phyloP scores from a whole-genome alignment of 306 rosid genomes.

The Begonia masoniana region DNA sequence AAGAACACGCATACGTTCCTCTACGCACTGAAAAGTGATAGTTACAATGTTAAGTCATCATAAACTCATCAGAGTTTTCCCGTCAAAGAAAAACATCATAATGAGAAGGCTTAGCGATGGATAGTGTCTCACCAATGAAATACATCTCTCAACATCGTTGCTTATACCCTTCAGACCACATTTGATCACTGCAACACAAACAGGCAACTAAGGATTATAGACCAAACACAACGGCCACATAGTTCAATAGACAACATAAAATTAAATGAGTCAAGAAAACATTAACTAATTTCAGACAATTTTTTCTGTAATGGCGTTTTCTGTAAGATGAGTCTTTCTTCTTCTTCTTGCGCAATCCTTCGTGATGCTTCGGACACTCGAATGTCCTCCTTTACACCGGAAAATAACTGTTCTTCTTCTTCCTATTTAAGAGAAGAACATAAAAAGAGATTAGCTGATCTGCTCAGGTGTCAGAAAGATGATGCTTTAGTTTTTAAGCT shows the following conservation, averaged over 20 bases:
- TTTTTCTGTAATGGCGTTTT: slow-evolving; percentile 67
- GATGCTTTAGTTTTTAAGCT: too few species aligned
- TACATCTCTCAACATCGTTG: slow-evolving; percentile 73
- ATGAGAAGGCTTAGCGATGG: not conserved
- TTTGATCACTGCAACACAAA: slow-evolving; percentile 55
- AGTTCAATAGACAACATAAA: slow-evolving; percentile 1
- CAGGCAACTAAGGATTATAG: slow-evolving; percentile 5
- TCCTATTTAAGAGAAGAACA: slow-evolving; percentile 28
- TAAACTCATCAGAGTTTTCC: not conserved
- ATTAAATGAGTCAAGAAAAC: not conserved
- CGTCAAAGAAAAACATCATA: too few species aligned
- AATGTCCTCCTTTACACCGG: slow-evolving; percentile 76
- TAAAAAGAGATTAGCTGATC: too few species aligned
- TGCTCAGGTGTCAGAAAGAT: too few species aligned
- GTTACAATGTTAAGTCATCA: not conserved
- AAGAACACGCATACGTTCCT: slow-evolving; percentile 84
- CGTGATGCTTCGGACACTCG: slow-evolving; percentile 88
- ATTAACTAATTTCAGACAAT: slow-evolving; percentile 64
- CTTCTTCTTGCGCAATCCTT: slow-evolving; percentile 79
- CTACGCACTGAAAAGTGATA: slow-evolving; percentile 47
- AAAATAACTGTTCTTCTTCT: slow-evolving; percentile 91
- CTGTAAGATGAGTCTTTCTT: slow-evolving; percentile 72
- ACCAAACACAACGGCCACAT: too few species aligned
- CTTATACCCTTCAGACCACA: slow-evolving; percentile 58
- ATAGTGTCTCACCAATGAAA: slow-evolving; percentile 74